These are phyloP conservation scores for Penicillium sp. DNA, from an alignment of 2,329 filamentous ascomycete genomes.

Conservation along the genomic window DNA sequence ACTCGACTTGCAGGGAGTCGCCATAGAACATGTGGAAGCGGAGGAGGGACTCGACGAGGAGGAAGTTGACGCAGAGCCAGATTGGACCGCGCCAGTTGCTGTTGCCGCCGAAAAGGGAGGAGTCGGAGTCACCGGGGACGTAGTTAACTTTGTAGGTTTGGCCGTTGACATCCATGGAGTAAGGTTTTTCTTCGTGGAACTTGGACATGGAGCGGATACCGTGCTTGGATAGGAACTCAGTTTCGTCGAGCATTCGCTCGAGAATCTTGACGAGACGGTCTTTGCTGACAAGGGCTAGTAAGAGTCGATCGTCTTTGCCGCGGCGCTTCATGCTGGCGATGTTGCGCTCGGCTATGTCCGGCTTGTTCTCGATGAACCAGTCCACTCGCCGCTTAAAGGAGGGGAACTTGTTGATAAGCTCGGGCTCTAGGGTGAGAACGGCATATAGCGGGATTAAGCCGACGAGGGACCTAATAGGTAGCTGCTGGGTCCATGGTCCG, in stretches of 20 bases:
- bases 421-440: conserved; percentile 86
- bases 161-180: conserved; percentile 93
- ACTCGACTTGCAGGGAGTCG: conserved; percentile 82
- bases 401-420: conserved; percentile 87
- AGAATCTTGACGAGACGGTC: conserved; percentile 88
- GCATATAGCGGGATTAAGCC: conserved; percentile 92
- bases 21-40: conserved; percentile 97
- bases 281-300: conserved; percentile 88
- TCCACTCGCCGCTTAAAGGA: conserved; percentile 89
- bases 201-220: conserved; percentile 92
- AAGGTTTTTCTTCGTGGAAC: conserved; percentile 84
- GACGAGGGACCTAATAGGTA: conserved; percentile 87
- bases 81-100: conserved; percentile 97
- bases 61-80: conserved; percentile 94
- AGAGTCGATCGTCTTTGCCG: conserved; percentile 83
- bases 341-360: conserved; percentile 85
- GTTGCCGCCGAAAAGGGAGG: conserved; percentile 91
- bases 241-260: conserved; percentile 87
- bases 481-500: conserved; percentile 86
- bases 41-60: conserved; percentile 90
- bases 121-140: conserved; percentile 93
- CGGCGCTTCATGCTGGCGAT: conserved; percentile 90
- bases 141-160: conserved; percentile 86
- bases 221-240: conserved; percentile 86
- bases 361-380: conserved; percentile 88